Percentiles rank a stretch among this genome's conserved stretches.
These are phyloP conservation scores for Boletus rex-veris DNA, from an alignment of 768 basidiomycete species.

Conservation along the genomic window DNA sequence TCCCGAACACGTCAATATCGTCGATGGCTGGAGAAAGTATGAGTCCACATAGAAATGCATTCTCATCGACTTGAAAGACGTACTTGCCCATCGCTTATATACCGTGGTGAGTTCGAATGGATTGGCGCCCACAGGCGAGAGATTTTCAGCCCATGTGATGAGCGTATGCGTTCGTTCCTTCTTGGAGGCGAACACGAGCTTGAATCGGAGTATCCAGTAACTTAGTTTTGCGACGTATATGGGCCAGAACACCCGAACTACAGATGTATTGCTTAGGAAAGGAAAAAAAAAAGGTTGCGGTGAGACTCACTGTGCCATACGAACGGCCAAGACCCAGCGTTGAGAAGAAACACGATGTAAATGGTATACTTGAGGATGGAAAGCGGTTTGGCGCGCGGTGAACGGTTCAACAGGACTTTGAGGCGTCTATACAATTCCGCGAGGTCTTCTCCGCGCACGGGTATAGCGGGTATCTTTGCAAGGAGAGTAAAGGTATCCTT, in stretches of 20 bases:
- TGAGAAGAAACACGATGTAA: slow-evolving; percentile 48
- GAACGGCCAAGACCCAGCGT: slow-evolving; percentile 58
- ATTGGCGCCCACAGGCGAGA: slow-evolving; percentile 53
- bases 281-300: no score
- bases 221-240: slow-evolving; percentile 32
- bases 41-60: not conserved
- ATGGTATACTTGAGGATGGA: slow-evolving; percentile 17
- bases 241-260: slow-evolving; percentile 55
- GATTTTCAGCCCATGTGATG: slow-evolving; percentile 43
- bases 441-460: not conserved
- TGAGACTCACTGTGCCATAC: slow-evolving; percentile 63
- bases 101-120: slow-evolving; percentile 47
- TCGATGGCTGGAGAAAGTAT: slow-evolving; percentile 48
- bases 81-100: slow-evolving; percentile 55
- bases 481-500: slow-evolving; percentile 5
- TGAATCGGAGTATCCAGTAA: slow-evolving; percentile 32
- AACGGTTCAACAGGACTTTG: not conserved
- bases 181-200: slow-evolving; percentile 37
- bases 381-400: slow-evolving; percentile 2
- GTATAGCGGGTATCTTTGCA: slow-evolving; percentile 13
- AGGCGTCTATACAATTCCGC: slow-evolving; percentile 5
- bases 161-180: slow-evolving; percentile 32
- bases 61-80: not conserved
- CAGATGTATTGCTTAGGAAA: not conserved
- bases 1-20: slow-evolving; percentile 63